Percentiles rank a stretch among this genome's conserved stretches.
These are phyloP conservation scores for Boletus patriciae DNA, from an alignment of 768 basidiomycete species.

Conservation along the genomic window DNA sequence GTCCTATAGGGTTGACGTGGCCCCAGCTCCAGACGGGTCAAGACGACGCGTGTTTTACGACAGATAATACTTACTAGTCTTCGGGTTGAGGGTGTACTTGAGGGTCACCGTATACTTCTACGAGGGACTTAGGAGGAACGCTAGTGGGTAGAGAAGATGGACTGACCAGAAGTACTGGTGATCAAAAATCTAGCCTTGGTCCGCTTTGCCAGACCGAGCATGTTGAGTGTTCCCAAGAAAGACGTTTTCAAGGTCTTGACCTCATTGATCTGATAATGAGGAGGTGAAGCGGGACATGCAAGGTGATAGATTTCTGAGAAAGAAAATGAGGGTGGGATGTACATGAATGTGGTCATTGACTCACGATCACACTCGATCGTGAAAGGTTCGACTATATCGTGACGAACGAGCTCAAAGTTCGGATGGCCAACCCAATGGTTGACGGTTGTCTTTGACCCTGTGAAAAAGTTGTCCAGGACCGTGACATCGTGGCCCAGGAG, in stretches of 20 bases:
- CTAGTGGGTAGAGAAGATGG: neutral
- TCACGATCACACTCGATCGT: constrained; percentile 98
- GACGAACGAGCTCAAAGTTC: constrained; percentile 97
- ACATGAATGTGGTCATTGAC: constrained; percentile 22
- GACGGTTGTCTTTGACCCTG: constrained; percentile 95
- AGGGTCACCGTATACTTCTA: constrained; percentile 98
- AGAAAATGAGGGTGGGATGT: neutral
- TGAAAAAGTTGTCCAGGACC: constrained; percentile 98
- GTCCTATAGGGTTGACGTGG: constrained; percentile 97
- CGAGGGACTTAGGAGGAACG: constrained; percentile 2
- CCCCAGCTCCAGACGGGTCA: constrained; percentile 69
- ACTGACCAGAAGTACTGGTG: constrained; percentile 85
- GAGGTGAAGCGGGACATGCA: constrained; percentile 95
- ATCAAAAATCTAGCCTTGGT: constrained; percentile 97
- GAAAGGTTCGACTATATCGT: constrained; percentile 96
- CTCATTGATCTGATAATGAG: constrained; percentile 97
- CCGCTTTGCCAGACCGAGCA: constrained; percentile 97
- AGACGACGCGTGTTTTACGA: constrained; percentile 8
- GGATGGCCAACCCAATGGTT: constrained; percentile 97
- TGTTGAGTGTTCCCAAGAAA: constrained; percentile 97
- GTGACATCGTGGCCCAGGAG: constrained; percentile 96
- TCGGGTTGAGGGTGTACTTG: constrained; percentile 96
- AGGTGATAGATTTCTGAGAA: constrained; percentile 91
- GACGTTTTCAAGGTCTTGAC: constrained; percentile 99
- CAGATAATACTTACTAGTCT: constrained; percentile 69